These are phyloP conservation scores for Jacaranda mimosifolia DNA, from an alignment of 257 asterid genomes.

Conservation along the genomic window DNA sequence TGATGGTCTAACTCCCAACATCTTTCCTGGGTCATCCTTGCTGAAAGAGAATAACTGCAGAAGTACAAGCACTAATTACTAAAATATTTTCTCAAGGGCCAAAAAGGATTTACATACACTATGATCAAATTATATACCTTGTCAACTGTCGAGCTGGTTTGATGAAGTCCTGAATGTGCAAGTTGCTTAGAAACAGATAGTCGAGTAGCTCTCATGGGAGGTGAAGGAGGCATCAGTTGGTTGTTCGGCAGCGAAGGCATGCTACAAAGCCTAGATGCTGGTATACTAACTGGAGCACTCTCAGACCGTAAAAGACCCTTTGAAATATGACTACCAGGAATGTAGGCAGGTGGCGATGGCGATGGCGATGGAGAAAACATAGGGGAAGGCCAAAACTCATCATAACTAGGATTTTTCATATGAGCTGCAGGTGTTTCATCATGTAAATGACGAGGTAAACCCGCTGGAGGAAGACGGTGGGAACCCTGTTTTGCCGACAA, in stretches of 20 bases:
- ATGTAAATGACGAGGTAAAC: conserved; percentile 57
- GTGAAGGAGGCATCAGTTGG: conserved; percentile 62
- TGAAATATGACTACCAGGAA: conserved; percentile 48
- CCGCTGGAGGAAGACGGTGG: conserved; percentile 66
- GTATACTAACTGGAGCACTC: conserved; percentile 86
- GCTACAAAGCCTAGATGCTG: conserved; percentile 58
- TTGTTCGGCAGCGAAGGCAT: conserved; percentile 52
- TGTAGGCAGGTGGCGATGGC: conserved; percentile 74
- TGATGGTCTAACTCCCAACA: conserved; percentile 48
- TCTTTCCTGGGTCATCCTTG: conserved; percentile 60
- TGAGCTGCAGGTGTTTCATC: conserved; percentile 56
- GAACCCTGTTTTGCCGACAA: conserved; percentile 47
- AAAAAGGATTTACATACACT: conserved; percentile 10
- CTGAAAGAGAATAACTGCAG: conserved; percentile 54
- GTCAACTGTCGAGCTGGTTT: conserved; percentile 56
- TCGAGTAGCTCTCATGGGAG: conserved; percentile 54
- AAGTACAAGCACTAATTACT: conserved; percentile 30
- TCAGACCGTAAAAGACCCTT: conserved; percentile 70
- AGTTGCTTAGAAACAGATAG: conserved; percentile 44
- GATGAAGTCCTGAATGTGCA: conserved; percentile 51
- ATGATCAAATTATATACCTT: conserved; percentile 53
- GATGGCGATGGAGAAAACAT: conserved; percentile 71
- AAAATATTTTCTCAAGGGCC: neutral
- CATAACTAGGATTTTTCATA: conserved; percentile 59
- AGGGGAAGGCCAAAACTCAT: conserved; percentile 80